Base-by-base conservation (phyloP, 1,139 yeast genomes). In the Kodamaea derodonti region DNA sequence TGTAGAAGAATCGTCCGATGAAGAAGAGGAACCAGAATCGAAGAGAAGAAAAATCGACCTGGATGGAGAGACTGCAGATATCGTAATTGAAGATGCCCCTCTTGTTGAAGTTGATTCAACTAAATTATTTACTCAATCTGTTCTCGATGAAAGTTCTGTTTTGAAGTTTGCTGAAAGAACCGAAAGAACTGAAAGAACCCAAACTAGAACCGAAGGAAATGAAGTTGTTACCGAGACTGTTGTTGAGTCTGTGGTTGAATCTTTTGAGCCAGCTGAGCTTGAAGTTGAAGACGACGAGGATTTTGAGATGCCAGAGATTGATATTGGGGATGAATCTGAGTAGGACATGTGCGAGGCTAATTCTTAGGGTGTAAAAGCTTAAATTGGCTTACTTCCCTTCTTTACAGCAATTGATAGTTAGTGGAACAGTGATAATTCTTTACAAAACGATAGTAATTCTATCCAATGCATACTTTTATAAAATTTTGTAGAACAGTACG, bases 301-400 rank as follows among this genome's bases (percentile, higher is more conserved):
- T 40, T 71, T 78, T 38, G 84, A 75, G 41, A 75, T 78, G 40
- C 84, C 84, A 2, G 69, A 62, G 14, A 71, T 78, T 37, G 77
- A 69, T 22, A 48, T 76, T 28, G 75, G 47, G 12, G 63, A 39
- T 24, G 62, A 57, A 30, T 47, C 54, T 2, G 68, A 62, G 33
- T 56, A 51, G 3, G 44, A 47, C 24, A 13, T 13, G 17, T 13
- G 10, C 14, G 6, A 14, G 15, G n/a, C n/a, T n/a, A n/a, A n/a
- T n/a, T n/a, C n/a, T n/a, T n/a, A n/a, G n/a, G n/a, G n/a, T n/a
- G n/a, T n/a, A n/a, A n/a, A n/a, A n/a, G n/a, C n/a, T n/a, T n/a
- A n/a, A n/a, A n/a, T n/a, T n/a, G n/a, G n/a, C n/a, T n/a, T n/a
- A n/a, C n/a, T n/a, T n/a, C n/a, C n/a, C n/a, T n/a, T n/a, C n/a